Evolutionary conservation across 495 filamentous ascomycete genomes (phyloP).

Genomic region (Aspergillus bridgeri): DNA sequence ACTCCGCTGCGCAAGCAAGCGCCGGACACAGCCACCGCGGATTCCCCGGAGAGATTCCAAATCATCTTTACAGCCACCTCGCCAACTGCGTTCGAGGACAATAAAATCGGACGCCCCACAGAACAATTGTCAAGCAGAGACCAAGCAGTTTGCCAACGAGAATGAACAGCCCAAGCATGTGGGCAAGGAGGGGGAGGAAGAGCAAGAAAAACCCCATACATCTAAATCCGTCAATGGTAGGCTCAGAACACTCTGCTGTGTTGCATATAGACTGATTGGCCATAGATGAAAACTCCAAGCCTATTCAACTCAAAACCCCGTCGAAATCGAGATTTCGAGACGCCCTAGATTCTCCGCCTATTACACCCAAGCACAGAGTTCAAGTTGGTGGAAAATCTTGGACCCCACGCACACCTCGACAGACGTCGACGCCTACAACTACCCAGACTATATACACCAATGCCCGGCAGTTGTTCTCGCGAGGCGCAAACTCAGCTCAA

Average conservation of each 20-base stretch:
- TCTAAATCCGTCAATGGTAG: conserved; percentile 36
- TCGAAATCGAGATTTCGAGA: conserved; percentile 67
- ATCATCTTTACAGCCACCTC: conserved; percentile 18
- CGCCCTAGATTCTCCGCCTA: conserved; percentile 56
- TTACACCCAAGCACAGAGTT: conserved; percentile 69
- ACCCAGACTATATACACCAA: conserved; percentile 74
- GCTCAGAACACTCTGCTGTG: conserved; percentile 1
- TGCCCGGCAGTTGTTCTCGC: conserved; percentile 82
- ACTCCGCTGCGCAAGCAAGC: conserved; percentile 58
- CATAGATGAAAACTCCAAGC: conserved; percentile 32
- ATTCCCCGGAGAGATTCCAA: conserved; percentile 25
- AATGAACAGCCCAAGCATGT: conserved; percentile 28
- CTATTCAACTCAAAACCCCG: conserved; percentile 47
- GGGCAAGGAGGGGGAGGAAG: conserved; percentile 7
- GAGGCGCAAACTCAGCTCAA: conserved; percentile 68
- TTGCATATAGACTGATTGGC: conserved; percentile 2
- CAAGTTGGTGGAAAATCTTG: conserved; percentile 57
- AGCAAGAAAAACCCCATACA: conserved; percentile 28
- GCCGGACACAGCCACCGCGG: conserved; percentile 48
- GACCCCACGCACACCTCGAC: conserved; percentile 58
- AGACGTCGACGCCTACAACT: conserved; percentile 53
- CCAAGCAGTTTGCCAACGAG: conserved; percentile 20
- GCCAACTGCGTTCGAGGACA: conserved; percentile 36
- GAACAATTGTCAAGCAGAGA: conserved; percentile 31
- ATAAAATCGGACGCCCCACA: conserved; percentile 15